A percentile compares a stretch with the other conserved stretches of the same genome.
These are phyloP conservation scores for Pyrrhoderma lamaoense DNA, from an alignment of 1,284 basidiomycete species.

Conservation along the genomic window DNA sequence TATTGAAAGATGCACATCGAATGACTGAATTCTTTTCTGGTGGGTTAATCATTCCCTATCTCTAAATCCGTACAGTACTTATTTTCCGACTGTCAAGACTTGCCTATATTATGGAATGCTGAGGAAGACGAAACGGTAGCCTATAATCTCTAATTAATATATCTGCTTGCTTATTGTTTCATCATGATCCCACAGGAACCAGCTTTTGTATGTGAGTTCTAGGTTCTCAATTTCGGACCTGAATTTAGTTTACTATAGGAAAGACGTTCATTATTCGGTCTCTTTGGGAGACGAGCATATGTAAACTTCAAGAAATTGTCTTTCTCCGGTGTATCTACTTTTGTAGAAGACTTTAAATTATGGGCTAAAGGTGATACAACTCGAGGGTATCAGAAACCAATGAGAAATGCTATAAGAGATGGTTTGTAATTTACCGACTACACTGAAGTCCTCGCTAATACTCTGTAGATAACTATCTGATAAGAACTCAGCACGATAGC, in stretches of 20 bases:
- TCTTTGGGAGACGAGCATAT: conserved; percentile 67
- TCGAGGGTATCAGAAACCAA: conserved; percentile 41
- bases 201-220: conserved; percentile 4
- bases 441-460: conserved; percentile 5
- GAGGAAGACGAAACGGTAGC: conserved; percentile 14
- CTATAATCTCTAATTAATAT: neutral
- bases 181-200: conserved; percentile 1
- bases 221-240: neutral
- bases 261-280: conserved; percentile 68
- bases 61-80: neutral
- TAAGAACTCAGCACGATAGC: conserved; percentile 59
- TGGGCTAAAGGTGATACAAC: conserved; percentile 49
- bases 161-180: no score
- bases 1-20: neutral
- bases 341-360: conserved; percentile 54
- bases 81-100: conserved; percentile 4
- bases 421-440: conserved; percentile 27
- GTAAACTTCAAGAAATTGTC: conserved; percentile 69
- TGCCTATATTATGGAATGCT: conserved; percentile 10
- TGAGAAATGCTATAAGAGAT: conserved; percentile 51
- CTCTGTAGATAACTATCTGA: conserved; percentile 43
- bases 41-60: conserved; percentile 28
- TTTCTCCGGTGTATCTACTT: conserved; percentile 53
- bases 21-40: conserved; percentile 29
- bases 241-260: conserved; percentile 17